Evolutionary conservation across 495 filamentous ascomycete genomes (phyloP).

Genomic region (Neurospora pannonica): DNA sequence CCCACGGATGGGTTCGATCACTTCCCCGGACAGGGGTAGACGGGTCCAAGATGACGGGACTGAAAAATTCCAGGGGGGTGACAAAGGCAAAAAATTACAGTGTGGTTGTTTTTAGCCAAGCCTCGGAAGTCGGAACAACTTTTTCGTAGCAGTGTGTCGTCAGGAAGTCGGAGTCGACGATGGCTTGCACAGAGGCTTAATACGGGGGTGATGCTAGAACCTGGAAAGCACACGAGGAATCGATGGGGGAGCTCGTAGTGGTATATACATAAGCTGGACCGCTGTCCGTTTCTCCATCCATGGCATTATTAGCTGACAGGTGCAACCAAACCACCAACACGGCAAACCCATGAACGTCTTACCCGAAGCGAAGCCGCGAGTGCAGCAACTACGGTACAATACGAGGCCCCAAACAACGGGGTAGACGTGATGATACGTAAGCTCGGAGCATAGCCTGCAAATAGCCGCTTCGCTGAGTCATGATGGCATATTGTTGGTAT

Average conservation of each 20-base stretch:
- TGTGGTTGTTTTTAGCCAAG: conserved; percentile 2
- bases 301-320: conserved; percentile 1
- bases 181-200: background rate
- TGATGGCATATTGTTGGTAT: conserved; percentile 4
- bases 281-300: background rate
- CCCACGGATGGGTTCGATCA: background rate
- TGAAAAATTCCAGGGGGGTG: background rate
- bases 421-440: background rate
- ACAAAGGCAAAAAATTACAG: conserved; percentile 6
- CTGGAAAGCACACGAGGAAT: background rate
- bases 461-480: background rate
- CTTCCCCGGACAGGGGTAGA: conserved; percentile 8
- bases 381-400: background rate
- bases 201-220: background rate
- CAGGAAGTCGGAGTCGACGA: background rate
- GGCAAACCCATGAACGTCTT: background rate
- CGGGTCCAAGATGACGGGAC: background rate
- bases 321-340: background rate
- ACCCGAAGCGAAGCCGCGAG: conserved; percentile 4
- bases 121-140: background rate
- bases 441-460: background rate
- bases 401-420: background rate
- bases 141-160: background rate
- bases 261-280: background rate
- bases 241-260: background rate